Base-by-base conservation (phyloP, 2,329 filamentous ascomycete species). In the Aspergillus fijiensis region DNA sequence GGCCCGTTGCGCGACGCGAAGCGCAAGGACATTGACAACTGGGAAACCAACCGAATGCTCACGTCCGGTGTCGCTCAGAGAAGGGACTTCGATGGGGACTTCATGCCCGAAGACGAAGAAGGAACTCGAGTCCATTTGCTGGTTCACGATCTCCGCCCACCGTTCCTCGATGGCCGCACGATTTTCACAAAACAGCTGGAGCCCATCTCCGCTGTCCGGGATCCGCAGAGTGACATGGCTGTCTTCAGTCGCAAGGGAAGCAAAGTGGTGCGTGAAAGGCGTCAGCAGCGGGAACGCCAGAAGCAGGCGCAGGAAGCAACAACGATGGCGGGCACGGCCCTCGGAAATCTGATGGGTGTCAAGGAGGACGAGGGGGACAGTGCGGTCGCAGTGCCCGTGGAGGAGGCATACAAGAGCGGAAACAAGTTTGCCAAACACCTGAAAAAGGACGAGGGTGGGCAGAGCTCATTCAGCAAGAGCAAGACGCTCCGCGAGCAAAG, bases 31-130 rank as follows among this genome's bases (percentile, higher is more conserved):
- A 92, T 95, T 49, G 95, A 99, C 77, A 94, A 93, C 0, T 99
- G 95, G 95, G 96, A 99, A 77, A 95, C 94, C 16, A 99, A 99
- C 74, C 90, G 95, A 60, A 98, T 99, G 95, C 83, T 99, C 62
- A 95, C 93, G 1, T 97, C 93, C 21, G 94, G 94, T 59, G 93
- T 99, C 19, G 95, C 95, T 19, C 96, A 99, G 76, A 83, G 94
- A 70, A 83, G 92, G 66, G 91, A 95, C 69, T 86, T 92, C 72
- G 88, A 88, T 25, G 84, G 86, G 51, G 92, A 95, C 71, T 96
- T 97, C 70, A 89, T 89, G 55, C 89, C 96, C 65, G 77, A 79
- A 19, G 95, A 99, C 64, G 90, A 97, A 52, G 95, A 99, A 72
- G 87, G 87, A 25, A 96, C 89, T 7, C 85, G 96, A 62, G 87